Evolutionary conservation across 2,329 filamentous ascomycete species (phyloP).

Genomic region (Colletotrichum cuscutae): DNA sequence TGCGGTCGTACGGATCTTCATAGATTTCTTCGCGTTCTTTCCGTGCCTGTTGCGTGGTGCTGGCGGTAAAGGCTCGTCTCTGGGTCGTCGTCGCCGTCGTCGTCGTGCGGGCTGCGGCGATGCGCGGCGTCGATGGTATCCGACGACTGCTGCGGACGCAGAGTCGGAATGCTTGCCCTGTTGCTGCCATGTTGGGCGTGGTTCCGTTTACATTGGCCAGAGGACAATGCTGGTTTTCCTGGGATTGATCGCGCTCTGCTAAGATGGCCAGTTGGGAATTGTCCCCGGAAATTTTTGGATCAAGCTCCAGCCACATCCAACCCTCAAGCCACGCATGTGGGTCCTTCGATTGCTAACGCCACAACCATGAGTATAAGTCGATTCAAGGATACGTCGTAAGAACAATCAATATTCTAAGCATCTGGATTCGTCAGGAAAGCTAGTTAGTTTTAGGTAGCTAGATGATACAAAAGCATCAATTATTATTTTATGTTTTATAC

Average conservation of each 20-base stretch:
- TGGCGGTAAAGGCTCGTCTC: slow-evolving; percentile 43
- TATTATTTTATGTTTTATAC: no score
- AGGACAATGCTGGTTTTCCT: slow-evolving; percentile 19
- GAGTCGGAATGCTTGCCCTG: slow-evolving; percentile 50
- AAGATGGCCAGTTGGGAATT: slow-evolving; percentile 22
- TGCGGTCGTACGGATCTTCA: neutral
- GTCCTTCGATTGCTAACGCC: neutral
- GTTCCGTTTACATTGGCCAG: slow-evolving; percentile 3
- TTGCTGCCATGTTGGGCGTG: slow-evolving; percentile 48
- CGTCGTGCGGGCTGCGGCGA: slow-evolving; percentile 8
- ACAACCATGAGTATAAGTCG: neutral
- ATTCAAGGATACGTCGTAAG: neutral
- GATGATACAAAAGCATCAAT: no score
- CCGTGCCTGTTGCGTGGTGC: slow-evolving; percentile 39
- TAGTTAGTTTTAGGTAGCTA: no score
- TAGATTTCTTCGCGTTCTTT: slow-evolving; percentile 33
- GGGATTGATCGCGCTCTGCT: slow-evolving; percentile 13
- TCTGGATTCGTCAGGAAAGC: no score
- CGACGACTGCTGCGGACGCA: slow-evolving; percentile 46
- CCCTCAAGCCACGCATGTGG: slow-evolving; percentile 8
- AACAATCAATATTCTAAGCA: no score
- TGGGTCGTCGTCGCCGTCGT: slow-evolving; percentile 17
- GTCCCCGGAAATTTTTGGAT: slow-evolving; percentile 35
- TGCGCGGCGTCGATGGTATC: slow-evolving; percentile 35
- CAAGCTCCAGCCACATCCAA: slow-evolving; percentile 31